Evolutionary conservation across 202 grass and related monocot species (phyloP).

Genomic region (Sporobolus alterniflorus): DNA sequence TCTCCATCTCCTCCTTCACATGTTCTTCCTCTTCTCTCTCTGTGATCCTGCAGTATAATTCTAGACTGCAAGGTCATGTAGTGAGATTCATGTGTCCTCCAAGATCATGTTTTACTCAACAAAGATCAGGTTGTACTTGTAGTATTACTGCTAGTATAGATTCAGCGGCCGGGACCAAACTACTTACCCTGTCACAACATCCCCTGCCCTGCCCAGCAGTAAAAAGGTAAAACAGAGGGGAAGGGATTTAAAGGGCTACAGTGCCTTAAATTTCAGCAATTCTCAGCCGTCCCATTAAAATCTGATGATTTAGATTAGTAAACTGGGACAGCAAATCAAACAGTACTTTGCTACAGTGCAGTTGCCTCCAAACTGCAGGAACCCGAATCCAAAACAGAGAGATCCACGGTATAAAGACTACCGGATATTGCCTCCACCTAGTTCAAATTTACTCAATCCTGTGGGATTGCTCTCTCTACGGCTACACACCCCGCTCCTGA

Average conservation of each 20-base stretch:
- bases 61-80: too few relatives aligned
- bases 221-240: too few relatives aligned
- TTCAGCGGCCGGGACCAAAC: too few relatives aligned
- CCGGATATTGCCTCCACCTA: not conserved
- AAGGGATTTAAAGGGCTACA: too few relatives aligned
- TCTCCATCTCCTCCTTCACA: too few relatives aligned
- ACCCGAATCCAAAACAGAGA: slow-evolving; percentile 28
- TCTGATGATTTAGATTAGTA: too few relatives aligned
- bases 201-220: slow-evolving; percentile 2
- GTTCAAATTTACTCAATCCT: slow-evolving; percentile 7
- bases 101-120: slow-evolving; percentile 28
- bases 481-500: slow-evolving; percentile 10
- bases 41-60: slow-evolving; percentile 10
- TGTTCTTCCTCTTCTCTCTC: slow-evolving; percentile 22
- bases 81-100: slow-evolving; percentile 10
- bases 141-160: too few relatives aligned
- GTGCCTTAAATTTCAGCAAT: too few relatives aligned
- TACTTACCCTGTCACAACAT: not conserved
- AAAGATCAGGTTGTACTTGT: not conserved
- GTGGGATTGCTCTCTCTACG: not conserved
- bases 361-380: too few relatives aligned
- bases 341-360: too few relatives aligned
- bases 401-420: not conserved
- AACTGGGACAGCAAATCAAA: too few relatives aligned
- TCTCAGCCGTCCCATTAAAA: too few relatives aligned